These are phyloP conservation scores for Aspergillus sp. DNA, from an alignment of 2,329 filamentous ascomycete species.

Conservation along the genomic window DNA sequence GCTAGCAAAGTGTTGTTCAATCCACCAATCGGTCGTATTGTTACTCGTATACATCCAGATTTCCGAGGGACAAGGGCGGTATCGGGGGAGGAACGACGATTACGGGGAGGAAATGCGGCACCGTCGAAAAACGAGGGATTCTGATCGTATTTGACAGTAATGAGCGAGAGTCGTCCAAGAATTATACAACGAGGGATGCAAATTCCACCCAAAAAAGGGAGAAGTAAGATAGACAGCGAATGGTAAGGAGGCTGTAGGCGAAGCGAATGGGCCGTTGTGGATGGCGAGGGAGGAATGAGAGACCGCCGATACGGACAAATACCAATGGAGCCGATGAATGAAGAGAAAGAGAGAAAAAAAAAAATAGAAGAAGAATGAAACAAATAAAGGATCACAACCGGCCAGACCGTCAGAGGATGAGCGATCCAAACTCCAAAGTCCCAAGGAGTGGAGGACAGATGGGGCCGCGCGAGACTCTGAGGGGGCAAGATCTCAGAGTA, in stretches of 20 bases:
- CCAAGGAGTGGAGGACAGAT: conserved; percentile 30
- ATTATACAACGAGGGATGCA: background rate
- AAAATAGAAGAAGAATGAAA: conserved; percentile 2
- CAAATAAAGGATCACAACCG: background rate
- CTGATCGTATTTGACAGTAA: conserved; percentile 13
- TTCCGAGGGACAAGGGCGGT: conserved; percentile 6
- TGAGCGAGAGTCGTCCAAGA: background rate
- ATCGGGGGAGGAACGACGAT: conserved; percentile 8
- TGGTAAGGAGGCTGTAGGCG: background rate
- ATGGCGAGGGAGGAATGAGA: conserved; percentile 3
- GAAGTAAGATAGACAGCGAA: background rate
- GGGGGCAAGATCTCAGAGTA: conserved; percentile 2
- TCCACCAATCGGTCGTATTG: conserved; percentile 1
- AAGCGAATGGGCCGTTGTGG: background rate
- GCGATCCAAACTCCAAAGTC: conserved; percentile 12
- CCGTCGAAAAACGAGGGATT: conserved; percentile 5
- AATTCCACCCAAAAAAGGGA: background rate
- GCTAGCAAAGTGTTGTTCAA: background rate
- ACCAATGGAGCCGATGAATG: background rate
- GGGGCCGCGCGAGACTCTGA: conserved; percentile 1
- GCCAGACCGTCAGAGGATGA: background rate
- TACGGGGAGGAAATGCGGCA: conserved; percentile 4
- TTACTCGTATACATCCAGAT: conserved; percentile 18
- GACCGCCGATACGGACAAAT: background rate
- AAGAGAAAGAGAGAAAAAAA: background rate